Percentiles rank a stretch among this genome's conserved stretches.
Conservation (phyloP, 164 flowering plant genomes). For the Magnolia sinica region DNA sequence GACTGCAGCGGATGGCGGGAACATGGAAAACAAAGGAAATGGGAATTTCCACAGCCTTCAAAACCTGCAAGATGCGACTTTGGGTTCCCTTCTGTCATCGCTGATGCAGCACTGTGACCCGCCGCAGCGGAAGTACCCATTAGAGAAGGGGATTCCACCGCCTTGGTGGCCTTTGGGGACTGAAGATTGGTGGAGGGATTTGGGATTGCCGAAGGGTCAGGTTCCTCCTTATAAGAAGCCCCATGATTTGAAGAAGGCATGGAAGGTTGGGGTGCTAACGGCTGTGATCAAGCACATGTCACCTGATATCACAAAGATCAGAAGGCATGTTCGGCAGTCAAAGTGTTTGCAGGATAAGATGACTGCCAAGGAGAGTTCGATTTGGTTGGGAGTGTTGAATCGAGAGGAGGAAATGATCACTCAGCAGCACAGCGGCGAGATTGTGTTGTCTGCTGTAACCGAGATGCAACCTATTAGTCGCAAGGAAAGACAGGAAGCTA, state of each 20-base stretch:
- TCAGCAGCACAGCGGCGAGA: conserved; percentile 53
- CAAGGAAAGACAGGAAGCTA: conserved; percentile 35
- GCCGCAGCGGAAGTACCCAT: conserved; percentile 36
- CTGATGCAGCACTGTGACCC: conserved; percentile 46
- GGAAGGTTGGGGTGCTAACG: conserved; percentile 54
- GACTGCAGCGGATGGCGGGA: conserved; percentile 13
- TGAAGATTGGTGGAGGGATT: conserved; percentile 37
- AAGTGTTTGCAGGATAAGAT: conserved; percentile 85
- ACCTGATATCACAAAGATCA: conserved; percentile 78
- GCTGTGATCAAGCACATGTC: conserved; percentile 92
- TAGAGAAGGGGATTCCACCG: conserved; percentile 39
- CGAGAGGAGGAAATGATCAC: conserved; percentile 62
- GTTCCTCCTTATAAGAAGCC: conserved; percentile 45
- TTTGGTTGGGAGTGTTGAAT: conserved; percentile 73
- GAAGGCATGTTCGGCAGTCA: conserved; percentile 64
- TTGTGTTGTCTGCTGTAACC: conserved; percentile 52
- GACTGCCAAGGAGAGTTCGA: conserved; percentile 80
- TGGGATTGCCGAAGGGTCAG: conserved; percentile 28
- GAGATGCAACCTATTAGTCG: conserved; percentile 34
- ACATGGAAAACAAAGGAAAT: conserved; percentile 5
- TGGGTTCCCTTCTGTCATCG: conserved; percentile 37
- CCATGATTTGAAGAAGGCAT: conserved; percentile 46
- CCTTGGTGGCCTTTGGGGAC: conserved; percentile 48
- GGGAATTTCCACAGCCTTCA: conserved; percentile 24
- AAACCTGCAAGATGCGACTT: conserved; percentile 34